A percentile compares a stretch with the other conserved stretches of the same genome.
phyloP scores from a whole-genome alignment of 495 filamentous ascomycete species.

The Aspergillus saccharolyticus region DNA sequence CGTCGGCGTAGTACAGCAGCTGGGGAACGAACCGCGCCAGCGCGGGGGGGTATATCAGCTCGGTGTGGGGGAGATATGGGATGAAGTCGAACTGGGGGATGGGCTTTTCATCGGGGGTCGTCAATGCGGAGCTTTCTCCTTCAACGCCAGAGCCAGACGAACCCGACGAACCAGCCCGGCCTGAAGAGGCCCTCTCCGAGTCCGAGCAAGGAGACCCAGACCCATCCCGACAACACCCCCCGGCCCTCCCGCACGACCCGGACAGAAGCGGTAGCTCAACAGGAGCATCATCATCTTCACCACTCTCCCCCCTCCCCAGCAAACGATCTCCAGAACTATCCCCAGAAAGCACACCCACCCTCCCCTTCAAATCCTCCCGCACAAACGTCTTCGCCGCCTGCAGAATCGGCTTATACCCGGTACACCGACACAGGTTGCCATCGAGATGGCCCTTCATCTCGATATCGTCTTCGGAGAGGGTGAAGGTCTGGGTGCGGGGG shows the following conservation, averaged over 20 bases:
- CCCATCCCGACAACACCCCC: constrained; percentile 60
- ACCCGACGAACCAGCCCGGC: background rate
- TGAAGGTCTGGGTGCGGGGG: constrained; percentile 32
- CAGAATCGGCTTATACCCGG: constrained; percentile 88
- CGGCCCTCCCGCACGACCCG: constrained; percentile 39
- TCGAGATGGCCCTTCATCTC: constrained; percentile 76
- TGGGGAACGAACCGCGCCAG: constrained; percentile 74
- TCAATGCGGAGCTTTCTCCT: background rate
- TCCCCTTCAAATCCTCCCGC: constrained; percentile 36
- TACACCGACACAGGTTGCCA: constrained; percentile 93
- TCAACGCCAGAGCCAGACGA: no score
- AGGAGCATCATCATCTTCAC: no score
- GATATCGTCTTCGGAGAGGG: constrained; percentile 59
- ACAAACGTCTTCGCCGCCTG: constrained; percentile 72
- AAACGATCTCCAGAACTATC: no score
- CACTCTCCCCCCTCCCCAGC: no score
- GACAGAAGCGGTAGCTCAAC: background rate
- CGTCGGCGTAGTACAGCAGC: constrained; percentile 84
- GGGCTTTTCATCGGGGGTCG: background rate
- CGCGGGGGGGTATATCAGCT: constrained; percentile 86
- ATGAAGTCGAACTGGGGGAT: constrained; percentile 59
- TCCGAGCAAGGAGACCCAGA: constrained; percentile 2
- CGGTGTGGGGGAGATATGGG: constrained; percentile 83
- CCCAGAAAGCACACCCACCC: no score
- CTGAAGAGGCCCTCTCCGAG: background rate